phyloP scores from a whole-genome alignment of 2,329 filamentous ascomycete genomes.

The Pseudogymnoascus pannorum region DNA sequence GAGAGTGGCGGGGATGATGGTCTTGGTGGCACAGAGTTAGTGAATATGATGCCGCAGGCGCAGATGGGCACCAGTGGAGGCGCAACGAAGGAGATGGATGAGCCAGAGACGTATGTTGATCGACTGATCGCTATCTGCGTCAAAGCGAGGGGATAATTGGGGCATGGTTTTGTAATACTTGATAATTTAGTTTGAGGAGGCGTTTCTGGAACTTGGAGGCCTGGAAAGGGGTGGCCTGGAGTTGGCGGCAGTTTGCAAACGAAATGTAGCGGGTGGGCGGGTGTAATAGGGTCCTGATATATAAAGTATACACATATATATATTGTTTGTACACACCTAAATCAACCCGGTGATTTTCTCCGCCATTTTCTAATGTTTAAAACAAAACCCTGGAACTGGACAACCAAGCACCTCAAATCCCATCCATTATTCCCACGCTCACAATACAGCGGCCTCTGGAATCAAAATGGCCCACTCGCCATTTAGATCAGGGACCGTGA shows the following conservation, averaged over 20 bases:
- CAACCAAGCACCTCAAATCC: background rate
- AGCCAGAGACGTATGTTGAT: constrained; percentile 4
- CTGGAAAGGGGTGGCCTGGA: background rate
- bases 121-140: background rate
- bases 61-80: background rate
- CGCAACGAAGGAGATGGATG: background rate
- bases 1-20: constrained; percentile 13
- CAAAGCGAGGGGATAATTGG: background rate
- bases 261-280: background rate
- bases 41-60: background rate
- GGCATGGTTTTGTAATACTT: background rate
- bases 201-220: background rate
- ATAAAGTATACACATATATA: background rate
- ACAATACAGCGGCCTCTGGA: background rate
- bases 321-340: background rate
- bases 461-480: constrained; percentile 19
- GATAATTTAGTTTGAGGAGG: background rate
- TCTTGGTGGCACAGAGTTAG: background rate
- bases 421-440: background rate
- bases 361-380: background rate
- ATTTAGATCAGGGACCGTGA: constrained; percentile 18
- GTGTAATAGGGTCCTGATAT: background rate
- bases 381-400: constrained; percentile 1
- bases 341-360: background rate
- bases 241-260: background rate